Percentiles rank a stretch among this genome's conserved stretches.
phyloP scores from a whole-genome alignment of 768 basidiomycete species.

The Tulasnella sp. region DNA sequence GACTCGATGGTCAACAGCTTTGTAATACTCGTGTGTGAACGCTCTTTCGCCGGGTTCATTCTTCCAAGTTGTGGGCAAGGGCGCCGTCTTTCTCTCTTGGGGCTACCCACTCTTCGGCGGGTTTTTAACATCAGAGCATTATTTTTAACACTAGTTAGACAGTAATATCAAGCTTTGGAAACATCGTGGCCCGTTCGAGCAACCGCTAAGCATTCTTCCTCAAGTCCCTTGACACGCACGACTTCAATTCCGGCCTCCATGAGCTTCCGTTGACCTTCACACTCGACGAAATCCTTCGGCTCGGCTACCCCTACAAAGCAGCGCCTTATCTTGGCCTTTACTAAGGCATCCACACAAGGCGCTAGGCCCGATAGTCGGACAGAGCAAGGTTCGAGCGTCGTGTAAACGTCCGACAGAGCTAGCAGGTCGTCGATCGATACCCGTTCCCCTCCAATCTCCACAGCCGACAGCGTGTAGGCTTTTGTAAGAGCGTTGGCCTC shows the following conservation, averaged over 20 bases:
- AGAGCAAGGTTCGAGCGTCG: conserved; percentile 95
- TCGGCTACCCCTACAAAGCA: conserved; percentile 88
- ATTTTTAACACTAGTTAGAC: background rate
- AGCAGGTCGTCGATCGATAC: conserved; percentile 39
- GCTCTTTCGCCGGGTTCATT: no score
- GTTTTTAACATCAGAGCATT: background rate
- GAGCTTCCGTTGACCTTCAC: conserved; percentile 74
- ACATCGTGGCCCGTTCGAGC: conserved; percentile 46
- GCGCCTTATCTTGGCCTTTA: conserved; percentile 56
- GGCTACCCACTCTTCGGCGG: no score
- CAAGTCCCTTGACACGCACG: conserved; percentile 64
- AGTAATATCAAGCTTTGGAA: background rate
- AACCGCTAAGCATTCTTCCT: conserved; percentile 68
- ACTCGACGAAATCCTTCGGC: conserved; percentile 89
- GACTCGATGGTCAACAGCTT: no score
- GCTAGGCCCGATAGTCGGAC: conserved; percentile 76
- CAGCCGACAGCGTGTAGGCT: conserved; percentile 28
- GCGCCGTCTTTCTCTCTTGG: no score
- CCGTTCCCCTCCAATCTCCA: background rate
- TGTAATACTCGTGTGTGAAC: no score
- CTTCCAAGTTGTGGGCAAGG: no score
- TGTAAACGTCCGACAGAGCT: conserved; percentile 67
- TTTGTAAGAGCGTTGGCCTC: conserved; percentile 90
- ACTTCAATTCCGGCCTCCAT: conserved; percentile 65
- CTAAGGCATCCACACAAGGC: conserved; percentile 78